Base-by-base conservation (phyloP, 768 basidiomycete species). In the Pleurotus cornucopiae region DNA sequence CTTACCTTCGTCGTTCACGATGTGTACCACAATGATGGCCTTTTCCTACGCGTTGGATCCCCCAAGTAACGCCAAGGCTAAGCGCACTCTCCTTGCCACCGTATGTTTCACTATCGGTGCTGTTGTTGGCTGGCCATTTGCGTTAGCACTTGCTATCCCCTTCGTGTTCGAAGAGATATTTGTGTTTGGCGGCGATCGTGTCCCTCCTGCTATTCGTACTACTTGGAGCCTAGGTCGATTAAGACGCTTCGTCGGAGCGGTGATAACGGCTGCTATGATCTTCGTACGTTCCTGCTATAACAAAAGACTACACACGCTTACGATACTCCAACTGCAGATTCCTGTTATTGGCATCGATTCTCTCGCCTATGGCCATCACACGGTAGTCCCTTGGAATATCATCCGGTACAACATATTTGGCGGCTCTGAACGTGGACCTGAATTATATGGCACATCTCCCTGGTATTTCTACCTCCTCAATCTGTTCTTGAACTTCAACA, bases 71-170 rank as follows among this genome's bases (percentile, higher is more conserved):
- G 64, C 67, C 40, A 79, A 86, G 64, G 66, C 73, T 58, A 74
- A 73, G 46, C 78, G 88, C 34, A 86, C 88, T 7, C 67, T 88
- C 23, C 71, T 77, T 6, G 84, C 89, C 0, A 90, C 90, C 0
- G 57, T 88, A 46, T 71, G 78, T 47, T 91, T 94, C 66, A 92
- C 91, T 1, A 67, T 84, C 5, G 95, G 92, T 4, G 91, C 86
- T 1, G 82, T 98, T 49, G 81, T 98, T 34, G 97, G 96, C 4
- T 99, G 97, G 97, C 97, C 97, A 5, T 99, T 99, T 68, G 78
- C 91, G n/a, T 77, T 94, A 14, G 85, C 91, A 0, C 77, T 98
- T 5, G 84, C 91, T 0, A 71, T 97, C 12, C 97, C 97, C 1
- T 95, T 96, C 62, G 83, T 95, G 11, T 69, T 91, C 46, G 97